Conservation (phyloP, 192 early-diverging fungal genomes). For the Podila epigama region DNA sequence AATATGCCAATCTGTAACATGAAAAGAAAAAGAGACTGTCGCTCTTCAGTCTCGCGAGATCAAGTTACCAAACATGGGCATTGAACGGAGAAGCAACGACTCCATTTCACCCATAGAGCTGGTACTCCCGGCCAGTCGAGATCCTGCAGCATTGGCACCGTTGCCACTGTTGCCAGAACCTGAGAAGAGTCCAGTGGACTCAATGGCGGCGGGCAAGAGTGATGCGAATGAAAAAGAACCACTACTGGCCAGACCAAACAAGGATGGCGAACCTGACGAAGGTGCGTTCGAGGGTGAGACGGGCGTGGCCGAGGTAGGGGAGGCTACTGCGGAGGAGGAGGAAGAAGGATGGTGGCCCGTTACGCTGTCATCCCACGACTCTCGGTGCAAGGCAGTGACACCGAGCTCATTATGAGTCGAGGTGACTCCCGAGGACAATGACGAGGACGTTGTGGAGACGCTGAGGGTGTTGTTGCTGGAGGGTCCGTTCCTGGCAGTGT, state of each 20-base stretch:
- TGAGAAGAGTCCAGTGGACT: slow-evolving; percentile 23
- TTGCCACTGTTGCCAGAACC: not conserved
- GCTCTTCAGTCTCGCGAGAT: slow-evolving; percentile 29
- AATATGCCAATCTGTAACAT: too few relatives aligned
- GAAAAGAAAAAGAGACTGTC: not conserved
- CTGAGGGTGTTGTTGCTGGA: not conserved
- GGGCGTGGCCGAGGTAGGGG: slow-evolving; percentile 1
- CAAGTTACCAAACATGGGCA: slow-evolving; percentile 50
- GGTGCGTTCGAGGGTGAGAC: not conserved
- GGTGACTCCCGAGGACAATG: not conserved
- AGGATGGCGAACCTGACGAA: slow-evolving; percentile 16
- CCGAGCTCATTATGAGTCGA: not conserved
- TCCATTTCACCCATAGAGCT: slow-evolving; percentile 33
- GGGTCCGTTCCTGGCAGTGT: slow-evolving; percentile 4
- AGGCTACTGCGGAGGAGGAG: slow-evolving; percentile 1
- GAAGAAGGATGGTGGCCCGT: slow-evolving; percentile 5
- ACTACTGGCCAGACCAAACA: slow-evolving; percentile 17
- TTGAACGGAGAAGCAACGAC: slow-evolving; percentile 26
- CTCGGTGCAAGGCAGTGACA: not conserved
- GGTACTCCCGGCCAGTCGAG: not conserved
- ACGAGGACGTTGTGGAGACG: not conserved
- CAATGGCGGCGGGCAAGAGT: slow-evolving; percentile 6
- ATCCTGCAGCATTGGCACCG: not conserved
- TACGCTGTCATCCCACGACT: not conserved
- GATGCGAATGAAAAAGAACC: slow-evolving; percentile 21